Evolutionary conservation across 208 protist species (phyloP).

Genomic region (Wallacemonas sp.): DNA sequence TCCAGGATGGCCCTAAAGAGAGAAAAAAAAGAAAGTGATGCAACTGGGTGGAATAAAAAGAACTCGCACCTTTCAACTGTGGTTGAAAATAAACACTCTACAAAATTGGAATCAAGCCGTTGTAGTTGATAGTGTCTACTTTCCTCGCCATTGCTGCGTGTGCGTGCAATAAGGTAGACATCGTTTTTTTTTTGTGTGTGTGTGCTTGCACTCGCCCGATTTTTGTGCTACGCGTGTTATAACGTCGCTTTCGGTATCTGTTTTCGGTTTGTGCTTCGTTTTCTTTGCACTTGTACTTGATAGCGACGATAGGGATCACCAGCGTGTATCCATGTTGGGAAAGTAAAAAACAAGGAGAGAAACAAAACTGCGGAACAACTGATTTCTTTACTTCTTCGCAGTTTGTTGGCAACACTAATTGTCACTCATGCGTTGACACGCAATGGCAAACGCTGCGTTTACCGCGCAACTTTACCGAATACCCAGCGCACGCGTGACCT

Average conservation of each 20-base stretch:
- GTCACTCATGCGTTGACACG: not conserved
- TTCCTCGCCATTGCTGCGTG: too few relatives aligned
- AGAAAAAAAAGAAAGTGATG: too few relatives aligned
- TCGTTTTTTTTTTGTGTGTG: too few relatives aligned
- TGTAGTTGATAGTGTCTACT: too few relatives aligned
- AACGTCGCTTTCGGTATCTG: not conserved
- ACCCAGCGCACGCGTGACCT: constrained; percentile 80
- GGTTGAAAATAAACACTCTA: too few relatives aligned
- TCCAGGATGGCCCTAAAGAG: too few relatives aligned
- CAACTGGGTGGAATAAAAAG: too few relatives aligned
- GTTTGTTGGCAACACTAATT: not conserved
- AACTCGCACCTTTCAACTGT: too few relatives aligned
- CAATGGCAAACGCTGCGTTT: not conserved
- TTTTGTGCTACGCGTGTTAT: too few relatives aligned
- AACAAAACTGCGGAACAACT: constrained; percentile 8
- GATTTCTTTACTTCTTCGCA: not conserved
- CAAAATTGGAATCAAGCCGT: too few relatives aligned
- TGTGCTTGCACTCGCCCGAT: not conserved
- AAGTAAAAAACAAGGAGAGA: constrained; percentile 11
- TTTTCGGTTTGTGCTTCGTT: not conserved
- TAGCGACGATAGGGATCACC: constrained; percentile 11
- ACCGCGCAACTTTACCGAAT: constrained; percentile 36
- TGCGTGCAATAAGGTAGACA: too few relatives aligned
- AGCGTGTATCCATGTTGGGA: not conserved
- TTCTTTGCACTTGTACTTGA: not conserved